phyloP scores from a whole-genome alignment of 1,284 basidiomycete species.

The Naganishia sp. region DNA sequence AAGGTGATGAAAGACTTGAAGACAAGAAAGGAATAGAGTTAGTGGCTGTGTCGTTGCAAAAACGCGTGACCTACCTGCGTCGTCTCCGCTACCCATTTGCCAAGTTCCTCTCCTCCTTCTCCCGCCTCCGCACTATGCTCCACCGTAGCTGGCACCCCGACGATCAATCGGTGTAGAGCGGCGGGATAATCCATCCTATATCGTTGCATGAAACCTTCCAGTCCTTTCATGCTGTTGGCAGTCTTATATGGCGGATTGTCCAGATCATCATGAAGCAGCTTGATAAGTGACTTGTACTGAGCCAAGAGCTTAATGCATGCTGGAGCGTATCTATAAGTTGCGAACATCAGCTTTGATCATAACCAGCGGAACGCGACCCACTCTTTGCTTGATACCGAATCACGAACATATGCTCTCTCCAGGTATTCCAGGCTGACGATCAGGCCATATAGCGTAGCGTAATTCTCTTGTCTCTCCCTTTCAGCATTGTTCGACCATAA shows the following conservation, averaged over 20 bases:
- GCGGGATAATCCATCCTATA: constrained; percentile 96
- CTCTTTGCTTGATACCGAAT: constrained; percentile 86
- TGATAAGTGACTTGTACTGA: constrained; percentile 96
- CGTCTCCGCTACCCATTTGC: constrained; percentile 97
- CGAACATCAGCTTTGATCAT: constrained; percentile 34
- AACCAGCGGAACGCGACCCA: constrained; percentile 54
- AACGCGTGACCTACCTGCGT: constrained; percentile 71
- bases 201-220: constrained; percentile 87
- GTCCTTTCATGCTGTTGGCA: constrained; percentile 52
- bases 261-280: constrained; percentile 83
- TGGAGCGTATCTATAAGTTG: constrained; percentile 80
- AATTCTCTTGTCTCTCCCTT: constrained; percentile 82
- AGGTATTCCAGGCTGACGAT: constrained; percentile 90
- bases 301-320: constrained; percentile 88
- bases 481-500: constrained; percentile 86
- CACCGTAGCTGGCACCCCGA: constrained; percentile 94
- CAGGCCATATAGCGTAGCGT: constrained; percentile 88
- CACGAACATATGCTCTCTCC: constrained; percentile 91
- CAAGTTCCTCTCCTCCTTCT: constrained; percentile 72
- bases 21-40: neutral
- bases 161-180: constrained; percentile 81
- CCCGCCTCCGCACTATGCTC: constrained; percentile 79
- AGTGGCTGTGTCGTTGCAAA: neutral
- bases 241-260: constrained; percentile 36
- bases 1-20: constrained; percentile 91